Evolutionary conservation across 495 filamentous ascomycete genomes (phyloP), one percentile per base, ranked within the genome.

Genomic region (Trypethelium eluteriae): DNA sequence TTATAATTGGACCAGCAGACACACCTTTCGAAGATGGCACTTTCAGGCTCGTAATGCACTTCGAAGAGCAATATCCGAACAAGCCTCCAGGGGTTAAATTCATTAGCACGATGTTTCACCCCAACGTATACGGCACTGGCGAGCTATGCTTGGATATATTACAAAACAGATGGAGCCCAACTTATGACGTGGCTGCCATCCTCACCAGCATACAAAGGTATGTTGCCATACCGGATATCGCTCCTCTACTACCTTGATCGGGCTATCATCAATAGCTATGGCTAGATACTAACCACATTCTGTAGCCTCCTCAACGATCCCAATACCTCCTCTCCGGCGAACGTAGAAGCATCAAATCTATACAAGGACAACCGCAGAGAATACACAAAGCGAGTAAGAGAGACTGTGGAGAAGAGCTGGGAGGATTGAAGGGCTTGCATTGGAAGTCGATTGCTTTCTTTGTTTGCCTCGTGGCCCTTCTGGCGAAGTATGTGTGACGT

Each of bases 341-440:
- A 98, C 72, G 95, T 98, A 67, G 94, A 98, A 79, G 95, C 95
- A 18, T 96, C 92, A 25, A 98, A 97, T 76, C 85, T 98, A 1
- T 98, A 96, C 84, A 98, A 98, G 74, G 94, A 98, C 73, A 98
- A 98, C 75, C 85, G 93, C 68, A 88, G 92, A 72, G 94, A 98
- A 76, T 98, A 98, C 72, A 88, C 87, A 12, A 98, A 98, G 80
- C 84, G 93, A 32, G 94, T 98, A 25, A 82, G 91, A 53, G 94
- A 98, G 79, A 96, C 93, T 0, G 95, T 98, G 18, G 95, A 98
- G 83, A 97, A 96, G 83, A 97, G 93, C 79, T 98, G 94, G 94
- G 93, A 98, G 63, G 93, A 79, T 68, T 79, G 67, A 70, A 53
- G 11, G 10, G 35, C n/a, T 9, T 5, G 3, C 14, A 39, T 10